Conservation (phyloP, 2,329 filamentous ascomycete genomes). For the Aspergillus tamarii region DNA sequence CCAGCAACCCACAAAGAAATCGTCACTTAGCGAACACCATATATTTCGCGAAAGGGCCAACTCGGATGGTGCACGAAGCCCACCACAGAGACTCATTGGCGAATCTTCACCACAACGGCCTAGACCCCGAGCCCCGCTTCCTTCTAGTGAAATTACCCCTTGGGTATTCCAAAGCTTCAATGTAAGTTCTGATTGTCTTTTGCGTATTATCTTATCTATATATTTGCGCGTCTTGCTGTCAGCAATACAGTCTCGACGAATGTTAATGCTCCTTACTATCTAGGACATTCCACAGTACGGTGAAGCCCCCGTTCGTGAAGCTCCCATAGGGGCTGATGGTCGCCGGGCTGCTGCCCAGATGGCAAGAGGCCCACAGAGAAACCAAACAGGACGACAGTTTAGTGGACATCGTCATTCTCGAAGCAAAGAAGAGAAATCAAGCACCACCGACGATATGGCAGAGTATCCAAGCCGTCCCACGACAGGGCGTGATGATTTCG, state of each 20-base stretch:
- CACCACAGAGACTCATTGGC: constrained; percentile 45
- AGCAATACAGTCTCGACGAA: not conserved
- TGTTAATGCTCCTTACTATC: not conserved
- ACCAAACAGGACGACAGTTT: constrained; percentile 58
- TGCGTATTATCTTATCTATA: not conserved
- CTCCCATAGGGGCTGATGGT: constrained; percentile 69
- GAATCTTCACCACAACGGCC: constrained; percentile 72
- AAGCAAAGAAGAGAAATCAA: constrained; percentile 62
- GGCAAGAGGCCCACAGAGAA: constrained; percentile 45
- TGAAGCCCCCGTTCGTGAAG: constrained; percentile 74
- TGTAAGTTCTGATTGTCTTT: constrained; percentile 53
- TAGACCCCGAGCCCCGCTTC: constrained; percentile 80
- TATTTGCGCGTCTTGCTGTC: not conserved
- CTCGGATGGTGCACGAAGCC: constrained; percentile 72
- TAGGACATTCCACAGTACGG: constrained; percentile 77
- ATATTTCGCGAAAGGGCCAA: constrained; percentile 76
- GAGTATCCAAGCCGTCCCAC: constrained; percentile 68
- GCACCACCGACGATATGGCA: constrained; percentile 38
- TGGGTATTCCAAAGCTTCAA: constrained; percentile 90
- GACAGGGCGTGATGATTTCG: constrained; percentile 74
- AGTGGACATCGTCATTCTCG: constrained; percentile 50
- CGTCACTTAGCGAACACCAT: constrained; percentile 51
- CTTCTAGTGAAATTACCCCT: constrained; percentile 92
- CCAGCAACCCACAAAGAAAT: constrained; percentile 35
- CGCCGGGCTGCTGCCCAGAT: constrained; percentile 65